Evolutionary conservation across 352 stramenopile species (phyloP).

Genomic region (Globisporangium acanthophoron): DNA sequence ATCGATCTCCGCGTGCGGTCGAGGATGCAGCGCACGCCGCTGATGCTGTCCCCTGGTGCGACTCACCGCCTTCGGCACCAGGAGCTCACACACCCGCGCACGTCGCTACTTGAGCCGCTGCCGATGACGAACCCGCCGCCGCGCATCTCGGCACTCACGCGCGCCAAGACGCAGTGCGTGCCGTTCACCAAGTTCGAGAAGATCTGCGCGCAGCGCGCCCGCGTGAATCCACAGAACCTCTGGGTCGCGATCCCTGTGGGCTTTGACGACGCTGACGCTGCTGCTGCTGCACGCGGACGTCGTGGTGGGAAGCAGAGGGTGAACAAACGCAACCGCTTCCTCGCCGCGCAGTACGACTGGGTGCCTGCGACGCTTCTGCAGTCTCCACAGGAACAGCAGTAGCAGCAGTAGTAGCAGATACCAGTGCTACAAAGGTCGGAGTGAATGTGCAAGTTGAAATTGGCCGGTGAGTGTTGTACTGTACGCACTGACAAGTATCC

Average conservation of each 20-base stretch:
- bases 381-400: background rate
- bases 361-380: constrained; percentile 41
- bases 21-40: constrained; percentile 24
- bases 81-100: constrained; percentile 11
- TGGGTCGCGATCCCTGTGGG: constrained; percentile 57
- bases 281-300: constrained; percentile 13
- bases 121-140: constrained; percentile 23
- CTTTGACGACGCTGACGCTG: constrained; percentile 4
- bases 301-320: constrained; percentile 4
- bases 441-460: background rate
- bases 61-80: constrained; percentile 1
- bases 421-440: background rate
- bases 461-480: too few relatives aligned
- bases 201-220: constrained; percentile 28
- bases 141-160: constrained; percentile 20
- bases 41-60: constrained; percentile 11
- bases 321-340: constrained; percentile 16
- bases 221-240: constrained; percentile 49
- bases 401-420: background rate
- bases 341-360: constrained; percentile 52
- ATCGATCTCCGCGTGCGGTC: constrained; percentile 23
- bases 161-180: constrained; percentile 33
- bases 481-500: too few relatives aligned
- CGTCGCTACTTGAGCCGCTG: constrained; percentile 34
- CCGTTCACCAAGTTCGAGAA: constrained; percentile 43